phyloP scores from a whole-genome alignment of 345 rosid species.

The Ricinus communis region DNA sequence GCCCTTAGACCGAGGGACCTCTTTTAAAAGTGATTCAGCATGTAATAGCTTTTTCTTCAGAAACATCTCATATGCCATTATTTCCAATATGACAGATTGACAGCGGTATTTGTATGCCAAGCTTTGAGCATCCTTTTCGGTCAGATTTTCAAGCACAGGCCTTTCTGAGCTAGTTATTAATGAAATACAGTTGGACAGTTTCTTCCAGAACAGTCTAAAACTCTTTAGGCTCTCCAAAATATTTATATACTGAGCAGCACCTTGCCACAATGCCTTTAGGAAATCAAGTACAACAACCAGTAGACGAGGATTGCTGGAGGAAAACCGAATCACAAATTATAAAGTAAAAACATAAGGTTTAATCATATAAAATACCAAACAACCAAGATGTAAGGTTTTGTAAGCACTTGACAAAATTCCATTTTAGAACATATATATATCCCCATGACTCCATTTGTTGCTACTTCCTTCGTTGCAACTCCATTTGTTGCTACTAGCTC shows the following conservation, averaged over 20 bases:
- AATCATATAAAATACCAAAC: constrained; percentile 2
- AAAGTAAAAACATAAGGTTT: neutral
- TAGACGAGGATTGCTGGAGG: constrained; percentile 59
- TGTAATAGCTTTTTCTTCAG: constrained; percentile 65
- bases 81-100: constrained; percentile 69
- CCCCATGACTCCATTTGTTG: neutral
- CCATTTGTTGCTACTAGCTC: neutral
- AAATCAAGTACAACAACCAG: constrained; percentile 60
- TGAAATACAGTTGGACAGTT: constrained; percentile 48
- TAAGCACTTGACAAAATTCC: neutral
- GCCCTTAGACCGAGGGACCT: constrained; percentile 35
- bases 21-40: constrained; percentile 50
- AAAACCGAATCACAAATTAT: constrained; percentile 3
- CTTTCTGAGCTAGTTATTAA: constrained; percentile 36
- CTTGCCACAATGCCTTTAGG: constrained; percentile 90
- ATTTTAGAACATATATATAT: no score
- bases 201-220: constrained; percentile 66
- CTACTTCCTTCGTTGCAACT: no score
- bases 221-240: constrained; percentile 55
- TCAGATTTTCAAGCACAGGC: constrained; percentile 37
- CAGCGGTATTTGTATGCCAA: constrained; percentile 57
- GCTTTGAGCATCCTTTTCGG: constrained; percentile 43
- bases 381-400: neutral
- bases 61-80: constrained; percentile 76
- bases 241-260: constrained; percentile 62